Percentiles rank a stretch among this genome's conserved stretches.
phyloP scores from a whole-genome alignment of 2,329 filamentous ascomycete species.

The Clarireedia monteithiana region DNA sequence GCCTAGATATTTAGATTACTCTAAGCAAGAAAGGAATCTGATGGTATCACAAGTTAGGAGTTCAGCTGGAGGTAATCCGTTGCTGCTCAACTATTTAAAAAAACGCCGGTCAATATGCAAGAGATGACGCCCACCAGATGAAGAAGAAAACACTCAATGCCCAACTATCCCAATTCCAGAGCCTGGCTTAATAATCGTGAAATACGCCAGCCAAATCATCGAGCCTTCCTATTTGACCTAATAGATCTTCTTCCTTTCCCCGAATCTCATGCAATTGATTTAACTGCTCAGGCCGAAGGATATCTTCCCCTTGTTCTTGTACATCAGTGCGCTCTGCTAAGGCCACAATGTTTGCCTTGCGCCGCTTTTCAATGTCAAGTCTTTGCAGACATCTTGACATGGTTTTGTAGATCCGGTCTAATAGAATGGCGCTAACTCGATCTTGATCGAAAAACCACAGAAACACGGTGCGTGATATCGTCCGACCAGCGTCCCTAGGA shows the following conservation, averaged over 20 bases:
- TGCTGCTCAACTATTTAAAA: conserved; percentile 4
- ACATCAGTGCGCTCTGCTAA: conserved; percentile 84
- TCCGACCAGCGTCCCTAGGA: conserved; percentile 75
- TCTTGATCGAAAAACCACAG: conserved; percentile 86
- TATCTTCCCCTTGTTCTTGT: conserved; percentile 66
- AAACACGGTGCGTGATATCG: conserved; percentile 78
- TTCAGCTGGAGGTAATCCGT: not conserved
- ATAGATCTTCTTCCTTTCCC: conserved; percentile 62
- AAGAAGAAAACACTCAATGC: conserved; percentile 11
- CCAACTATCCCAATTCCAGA: conserved; percentile 10
- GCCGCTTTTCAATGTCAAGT: conserved; percentile 65
- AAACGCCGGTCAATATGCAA: conserved; percentile 14
- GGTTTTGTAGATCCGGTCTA: conserved; percentile 80
- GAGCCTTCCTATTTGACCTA: conserved; percentile 70
- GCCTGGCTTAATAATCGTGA: conserved; percentile 55
- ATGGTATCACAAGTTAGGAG: conserved; percentile 6
- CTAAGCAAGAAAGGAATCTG: not conserved
- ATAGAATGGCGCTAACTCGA: conserved; percentile 58
- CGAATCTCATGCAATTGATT: conserved; percentile 51
- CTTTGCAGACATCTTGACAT: conserved; percentile 83
- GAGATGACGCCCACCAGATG: conserved; percentile 16
- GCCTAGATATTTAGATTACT: not conserved
- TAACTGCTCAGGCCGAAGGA: conserved; percentile 67
- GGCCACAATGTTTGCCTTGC: conserved; percentile 63
- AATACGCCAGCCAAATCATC: conserved; percentile 81